phyloP scores from a whole-genome alignment of 441 rosid genomes.

The Erysimum cheiri region DNA sequence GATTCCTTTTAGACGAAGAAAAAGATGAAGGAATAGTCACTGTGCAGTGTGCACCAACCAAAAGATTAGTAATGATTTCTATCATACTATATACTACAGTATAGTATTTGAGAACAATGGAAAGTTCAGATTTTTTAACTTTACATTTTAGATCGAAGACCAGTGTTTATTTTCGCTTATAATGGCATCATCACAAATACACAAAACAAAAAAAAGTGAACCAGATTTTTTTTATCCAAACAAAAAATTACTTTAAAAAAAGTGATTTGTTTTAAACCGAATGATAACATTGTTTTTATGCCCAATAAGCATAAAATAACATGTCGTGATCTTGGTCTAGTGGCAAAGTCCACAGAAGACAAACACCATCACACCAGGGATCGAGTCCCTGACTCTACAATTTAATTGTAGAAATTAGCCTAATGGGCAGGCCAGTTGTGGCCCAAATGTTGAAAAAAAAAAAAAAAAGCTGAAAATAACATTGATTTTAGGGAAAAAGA shows the following conservation, averaged over 20 bases:
- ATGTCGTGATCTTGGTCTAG: too few species aligned
- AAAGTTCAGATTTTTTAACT: conserved; percentile 10
- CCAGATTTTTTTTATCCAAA: not conserved
- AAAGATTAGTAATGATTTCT: conserved; percentile 15
- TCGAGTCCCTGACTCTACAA: too few species aligned
- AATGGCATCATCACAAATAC: not conserved
- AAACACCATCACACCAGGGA: too few species aligned
- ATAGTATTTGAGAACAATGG: conserved; percentile 11
- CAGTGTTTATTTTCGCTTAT: not conserved
- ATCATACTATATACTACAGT: not conserved
- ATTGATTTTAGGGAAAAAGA: too few species aligned
- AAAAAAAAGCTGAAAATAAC: too few species aligned
- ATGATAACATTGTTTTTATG: not conserved
- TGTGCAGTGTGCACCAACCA: conserved; percentile 17
- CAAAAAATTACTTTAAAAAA: not conserved
- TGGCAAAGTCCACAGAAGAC: too few species aligned
- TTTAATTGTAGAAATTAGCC: too few species aligned
- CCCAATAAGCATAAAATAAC: not conserved
- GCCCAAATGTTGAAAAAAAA: too few species aligned
- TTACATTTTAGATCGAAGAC: conserved; percentile 16
- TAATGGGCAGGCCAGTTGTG: too few species aligned
- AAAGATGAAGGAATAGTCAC: not conserved
- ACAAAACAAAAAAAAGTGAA: not conserved
- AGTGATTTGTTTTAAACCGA: not conserved
- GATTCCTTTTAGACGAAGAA: too few species aligned